Evolutionary conservation across 1,284 basidiomycete genomes (phyloP).

Genomic region (Puccinia polysora): DNA sequence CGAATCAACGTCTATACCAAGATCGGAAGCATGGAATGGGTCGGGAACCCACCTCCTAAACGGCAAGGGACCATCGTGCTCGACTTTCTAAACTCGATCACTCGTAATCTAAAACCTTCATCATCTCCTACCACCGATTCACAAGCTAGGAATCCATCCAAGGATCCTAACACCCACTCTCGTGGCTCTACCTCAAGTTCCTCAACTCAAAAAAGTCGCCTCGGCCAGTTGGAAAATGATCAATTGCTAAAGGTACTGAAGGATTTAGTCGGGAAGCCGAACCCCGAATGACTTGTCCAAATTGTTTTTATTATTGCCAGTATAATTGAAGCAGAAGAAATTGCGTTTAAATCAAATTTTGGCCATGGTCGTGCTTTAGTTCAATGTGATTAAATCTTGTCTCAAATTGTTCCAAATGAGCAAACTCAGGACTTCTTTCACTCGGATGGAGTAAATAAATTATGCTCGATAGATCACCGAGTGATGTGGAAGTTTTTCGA

Average conservation of each 20-base stretch:
- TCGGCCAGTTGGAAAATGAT: slow-evolving; percentile 32
- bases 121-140: not conserved
- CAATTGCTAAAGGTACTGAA: slow-evolving; percentile 40
- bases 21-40: slow-evolving; percentile 37
- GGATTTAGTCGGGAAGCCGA: slow-evolving; percentile 36
- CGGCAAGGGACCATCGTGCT: slow-evolving; percentile 38
- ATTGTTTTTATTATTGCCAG: no score
- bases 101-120: slow-evolving; percentile 2
- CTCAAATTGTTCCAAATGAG: no score
- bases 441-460: no score
- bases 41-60: slow-evolving; percentile 27
- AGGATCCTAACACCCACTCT: not conserved
- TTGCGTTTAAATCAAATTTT: no score
- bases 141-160: not conserved
- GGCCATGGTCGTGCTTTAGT: no score
- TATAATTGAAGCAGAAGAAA: no score
- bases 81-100: slow-evolving; percentile 41
- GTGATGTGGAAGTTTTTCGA: no score
- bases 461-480: no score
- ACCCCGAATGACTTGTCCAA: no score
- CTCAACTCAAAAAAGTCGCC: slow-evolving; percentile 2
- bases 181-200: not conserved
- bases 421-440: no score
- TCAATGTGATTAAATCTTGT: no score
- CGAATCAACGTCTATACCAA: slow-evolving; percentile 2